Evolutionary conservation across 345 rosid species (phyloP).

Genomic region (Murraya paniculata): DNA sequence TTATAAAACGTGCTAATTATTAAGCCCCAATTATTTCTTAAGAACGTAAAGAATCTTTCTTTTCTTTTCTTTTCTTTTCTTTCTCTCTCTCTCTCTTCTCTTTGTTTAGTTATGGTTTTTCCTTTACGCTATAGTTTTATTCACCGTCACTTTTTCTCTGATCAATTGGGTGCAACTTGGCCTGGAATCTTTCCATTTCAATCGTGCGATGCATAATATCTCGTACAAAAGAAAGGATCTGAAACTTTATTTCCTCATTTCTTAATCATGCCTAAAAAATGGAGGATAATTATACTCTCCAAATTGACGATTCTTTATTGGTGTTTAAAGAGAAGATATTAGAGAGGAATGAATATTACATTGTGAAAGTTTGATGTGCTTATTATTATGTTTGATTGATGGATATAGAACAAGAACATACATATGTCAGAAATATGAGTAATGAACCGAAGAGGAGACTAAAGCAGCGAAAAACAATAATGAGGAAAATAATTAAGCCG

Average conservation of each 20-base stretch:
- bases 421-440: too few species aligned
- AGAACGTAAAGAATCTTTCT: conserved; percentile 3
- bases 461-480: too few species aligned
- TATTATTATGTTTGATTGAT: too few species aligned
- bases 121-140: not conserved
- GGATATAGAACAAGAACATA: too few species aligned
- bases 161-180: not conserved
- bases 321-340: too few species aligned
- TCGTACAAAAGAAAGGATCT: not conserved
- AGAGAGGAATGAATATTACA: too few species aligned
- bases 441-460: too few species aligned
- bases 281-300: not conserved
- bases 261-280: not conserved
- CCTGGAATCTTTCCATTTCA: not conserved
- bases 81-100: not conserved
- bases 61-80: not conserved
- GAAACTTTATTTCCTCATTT: not conserved
- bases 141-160: not conserved
- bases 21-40: not conserved
- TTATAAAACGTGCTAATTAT: not conserved
- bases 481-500: too few species aligned
- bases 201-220: not conserved
- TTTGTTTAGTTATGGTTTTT: not conserved
- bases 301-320: not conserved
- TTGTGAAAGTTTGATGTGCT: too few species aligned